A percentile compares a stretch with the other conserved stretches of the same genome.
Conservation (phyloP, 345 rosid species). For the Syzygium aqueum region DNA sequence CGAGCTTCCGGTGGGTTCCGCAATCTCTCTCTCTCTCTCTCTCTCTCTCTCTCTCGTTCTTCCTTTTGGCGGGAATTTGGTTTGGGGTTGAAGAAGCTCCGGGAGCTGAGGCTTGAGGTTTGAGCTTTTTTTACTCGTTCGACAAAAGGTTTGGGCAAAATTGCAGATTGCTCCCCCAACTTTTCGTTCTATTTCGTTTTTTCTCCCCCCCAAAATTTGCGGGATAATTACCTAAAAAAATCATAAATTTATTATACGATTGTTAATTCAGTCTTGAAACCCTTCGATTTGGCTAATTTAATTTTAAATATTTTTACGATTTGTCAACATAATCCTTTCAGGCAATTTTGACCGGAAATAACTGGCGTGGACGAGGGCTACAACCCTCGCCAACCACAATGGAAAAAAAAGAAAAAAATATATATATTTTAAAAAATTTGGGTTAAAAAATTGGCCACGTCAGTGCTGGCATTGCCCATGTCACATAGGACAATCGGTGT, state of each 20-base stretch:
- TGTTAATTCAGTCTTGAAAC: no score
- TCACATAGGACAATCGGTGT: accelerated
- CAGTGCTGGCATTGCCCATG: accelerated
- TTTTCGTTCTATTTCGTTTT: neutral
- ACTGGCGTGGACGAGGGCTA: no score
- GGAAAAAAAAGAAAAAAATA: no score
- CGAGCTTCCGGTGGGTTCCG: neutral
- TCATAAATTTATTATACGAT: no score
- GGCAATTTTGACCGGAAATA: no score
- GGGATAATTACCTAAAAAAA: neutral
- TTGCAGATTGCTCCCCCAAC: neutral
- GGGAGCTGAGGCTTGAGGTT: neutral
- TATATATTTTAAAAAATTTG: no score
- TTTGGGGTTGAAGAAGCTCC: neutral
- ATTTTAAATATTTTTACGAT: no score
- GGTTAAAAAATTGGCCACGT: no score
- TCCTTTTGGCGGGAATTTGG: neutral
- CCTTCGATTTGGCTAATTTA: accelerated
- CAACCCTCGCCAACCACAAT: no score
- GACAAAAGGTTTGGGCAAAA: neutral
- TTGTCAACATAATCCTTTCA: no score
- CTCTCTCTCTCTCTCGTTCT: no score
- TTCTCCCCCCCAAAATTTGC: accelerated
- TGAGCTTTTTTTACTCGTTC: neutral
- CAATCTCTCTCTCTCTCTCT: neutral